phyloP scores from a whole-genome alignment of 2,329 filamentous ascomycete genomes.

The Botrytis paeoniae region DNA sequence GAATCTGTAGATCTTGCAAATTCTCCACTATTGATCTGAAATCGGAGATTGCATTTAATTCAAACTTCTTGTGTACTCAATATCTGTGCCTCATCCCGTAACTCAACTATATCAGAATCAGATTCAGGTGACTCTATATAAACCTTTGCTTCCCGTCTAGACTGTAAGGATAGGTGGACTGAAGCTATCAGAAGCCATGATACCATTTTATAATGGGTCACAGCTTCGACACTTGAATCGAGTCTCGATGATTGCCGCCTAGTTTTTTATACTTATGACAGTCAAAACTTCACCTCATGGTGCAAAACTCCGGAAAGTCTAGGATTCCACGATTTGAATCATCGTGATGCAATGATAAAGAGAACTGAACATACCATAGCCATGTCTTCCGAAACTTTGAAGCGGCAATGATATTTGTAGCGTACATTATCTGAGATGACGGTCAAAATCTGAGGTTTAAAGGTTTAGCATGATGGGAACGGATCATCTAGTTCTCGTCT shows the following conservation, averaged over 20 bases:
- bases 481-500: background rate
- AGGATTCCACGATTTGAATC: background rate
- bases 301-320: background rate
- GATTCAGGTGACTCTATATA: background rate
- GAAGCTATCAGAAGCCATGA: background rate
- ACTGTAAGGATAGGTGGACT: no score
- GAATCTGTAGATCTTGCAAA: no score
- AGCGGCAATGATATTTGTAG: background rate
- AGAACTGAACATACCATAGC: background rate
- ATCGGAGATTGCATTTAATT: no score
- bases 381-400: background rate
- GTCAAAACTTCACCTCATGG: background rate
- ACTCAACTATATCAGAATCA: no score
- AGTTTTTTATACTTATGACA: background rate
- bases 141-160: background rate
- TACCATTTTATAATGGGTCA: background rate
- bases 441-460: background rate
- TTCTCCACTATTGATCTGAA: no score
- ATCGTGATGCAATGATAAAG: background rate
- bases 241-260: background rate
- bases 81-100: no score
- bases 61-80: no score
- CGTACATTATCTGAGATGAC: background rate
- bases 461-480: background rate
- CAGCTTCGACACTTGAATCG: background rate